Evolutionary conservation across 306 rosid species (phyloP).

Genomic region (Dryas octopetala): DNA sequence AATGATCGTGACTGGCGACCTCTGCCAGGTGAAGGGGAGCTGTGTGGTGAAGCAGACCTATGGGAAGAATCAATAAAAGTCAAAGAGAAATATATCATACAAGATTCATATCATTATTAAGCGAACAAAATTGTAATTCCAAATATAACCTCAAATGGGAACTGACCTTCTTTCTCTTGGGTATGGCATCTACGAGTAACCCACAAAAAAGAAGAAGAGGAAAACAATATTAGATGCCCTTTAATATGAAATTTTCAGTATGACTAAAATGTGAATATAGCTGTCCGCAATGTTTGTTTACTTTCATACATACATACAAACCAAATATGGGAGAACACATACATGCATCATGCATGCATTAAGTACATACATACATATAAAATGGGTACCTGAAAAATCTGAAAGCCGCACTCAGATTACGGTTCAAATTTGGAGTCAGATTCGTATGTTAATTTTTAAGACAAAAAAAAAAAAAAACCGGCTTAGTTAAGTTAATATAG

Average conservation of each 20-base stretch:
- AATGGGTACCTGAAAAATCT: not conserved
- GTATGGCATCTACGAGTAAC: constrained; percentile 37
- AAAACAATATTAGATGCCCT: constrained; percentile 21
- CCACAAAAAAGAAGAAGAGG: constrained; percentile 14
- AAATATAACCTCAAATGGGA: not conserved
- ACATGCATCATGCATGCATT: not conserved
- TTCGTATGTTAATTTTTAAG: not conserved
- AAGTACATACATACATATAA: not conserved
- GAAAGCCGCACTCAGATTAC: not conserved
- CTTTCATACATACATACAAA: not conserved
- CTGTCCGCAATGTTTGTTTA: not conserved
- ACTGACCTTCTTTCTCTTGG: constrained; percentile 46
- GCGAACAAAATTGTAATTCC: not conserved
- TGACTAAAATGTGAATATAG: not conserved
- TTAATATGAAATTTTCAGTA: not conserved
- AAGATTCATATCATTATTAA: not conserved
- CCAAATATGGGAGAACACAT: not conserved
- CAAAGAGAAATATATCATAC: not conserved
- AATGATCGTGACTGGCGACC: constrained; percentile 35
- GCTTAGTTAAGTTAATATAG: not conserved
- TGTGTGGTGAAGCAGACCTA: constrained; percentile 40
- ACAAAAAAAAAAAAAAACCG: not conserved
- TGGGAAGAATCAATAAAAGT: constrained; percentile 16
- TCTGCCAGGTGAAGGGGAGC: constrained; percentile 35
- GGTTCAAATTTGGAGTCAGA: not conserved